Evolutionary conservation across 148 eudicot species (phyloP), one percentile per base, ranked within the genome.

Genomic region (Chenopodium quinoa): DNA sequence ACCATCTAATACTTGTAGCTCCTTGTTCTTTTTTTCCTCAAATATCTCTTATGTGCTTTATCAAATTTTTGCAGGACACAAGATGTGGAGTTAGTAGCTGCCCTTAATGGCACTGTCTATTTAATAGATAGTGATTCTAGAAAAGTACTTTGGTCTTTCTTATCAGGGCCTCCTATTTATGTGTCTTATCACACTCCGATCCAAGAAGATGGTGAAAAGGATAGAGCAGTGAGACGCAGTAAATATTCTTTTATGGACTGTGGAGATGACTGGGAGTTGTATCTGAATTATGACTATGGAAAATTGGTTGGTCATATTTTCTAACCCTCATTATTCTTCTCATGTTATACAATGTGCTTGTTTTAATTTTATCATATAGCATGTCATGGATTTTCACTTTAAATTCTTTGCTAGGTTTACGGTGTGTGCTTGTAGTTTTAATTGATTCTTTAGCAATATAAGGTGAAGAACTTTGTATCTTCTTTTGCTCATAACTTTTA

Each of bases 241-340:
- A 84, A 80, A 25, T 40, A 86, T 77, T 91, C 92, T 75, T 95
- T 83, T 81, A 83, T 93, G 73, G 98, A 93, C 71, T 92, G 93
- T 84, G 98, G 91, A 68, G 96, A 93, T 76, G 94, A 95, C 76
- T 91, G 98, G 93, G 86, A 85, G n/a, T 76, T 95, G 66, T 92
- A 93, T 86, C 83, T 90, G 76, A 88, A 89, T 82, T 77, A 82
- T 76, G 82, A 83, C 75, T 86, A 87, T 76, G 89, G 90, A 23
- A 92, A 88, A 85, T 46, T 84, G 98, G 98, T 92, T 89, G 40
- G 85, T 83, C 83, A 31, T 12, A 12, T 73, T 75, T 19, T 71
- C 22, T 19, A n/a, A 12, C n/a, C 46, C 69, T 25, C 10, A 69
- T 50, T 20, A 63, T 34, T 8, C 10, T 32, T 23, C 22, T 50